phyloP scores from a whole-genome alignment of 2,329 filamentous ascomycete genomes.

The Monosporascus sp. region DNA sequence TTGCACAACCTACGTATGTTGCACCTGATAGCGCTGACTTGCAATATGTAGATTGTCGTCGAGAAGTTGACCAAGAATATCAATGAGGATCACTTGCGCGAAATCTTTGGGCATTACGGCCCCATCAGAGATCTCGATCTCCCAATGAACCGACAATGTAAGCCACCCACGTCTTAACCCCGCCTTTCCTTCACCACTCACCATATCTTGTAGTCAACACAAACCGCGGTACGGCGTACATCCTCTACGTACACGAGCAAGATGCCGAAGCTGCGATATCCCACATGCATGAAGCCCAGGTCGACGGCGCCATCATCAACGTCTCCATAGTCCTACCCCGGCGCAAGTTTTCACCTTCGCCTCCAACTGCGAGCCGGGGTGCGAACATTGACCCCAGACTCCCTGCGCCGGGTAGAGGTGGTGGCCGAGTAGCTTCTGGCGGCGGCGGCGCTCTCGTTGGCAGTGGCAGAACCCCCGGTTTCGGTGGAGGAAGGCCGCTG shows the following conservation, averaged over 20 bases:
- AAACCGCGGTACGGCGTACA: constrained; percentile 91
- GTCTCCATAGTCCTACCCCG: constrained; percentile 86
- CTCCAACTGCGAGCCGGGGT: constrained; percentile 63
- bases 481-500: constrained; percentile 24
- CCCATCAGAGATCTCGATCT: constrained; percentile 82
- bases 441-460: constrained; percentile 32
- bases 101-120: constrained; percentile 90
- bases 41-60: constrained; percentile 69
- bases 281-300: constrained; percentile 96
- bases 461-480: constrained; percentile 22
- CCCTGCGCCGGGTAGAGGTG: constrained; percentile 32
- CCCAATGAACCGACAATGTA: constrained; percentile 82
- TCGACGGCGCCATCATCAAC: constrained; percentile 76
- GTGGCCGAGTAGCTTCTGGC: constrained; percentile 29
- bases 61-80: constrained; percentile 96
- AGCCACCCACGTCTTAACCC: neutral
- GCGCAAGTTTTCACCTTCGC: constrained; percentile 74
- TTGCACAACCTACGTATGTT: neutral
- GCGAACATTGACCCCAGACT: constrained; percentile 54
- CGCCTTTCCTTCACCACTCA: constrained; percentile 1
- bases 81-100: constrained; percentile 77
- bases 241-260: constrained; percentile 70
- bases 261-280: constrained; percentile 86
- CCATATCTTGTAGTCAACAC: constrained; percentile 58
- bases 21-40: constrained; percentile 2